phyloP scores from a whole-genome alignment of 2,329 filamentous ascomycete species.

The Teratosphaeria viscida region DNA sequence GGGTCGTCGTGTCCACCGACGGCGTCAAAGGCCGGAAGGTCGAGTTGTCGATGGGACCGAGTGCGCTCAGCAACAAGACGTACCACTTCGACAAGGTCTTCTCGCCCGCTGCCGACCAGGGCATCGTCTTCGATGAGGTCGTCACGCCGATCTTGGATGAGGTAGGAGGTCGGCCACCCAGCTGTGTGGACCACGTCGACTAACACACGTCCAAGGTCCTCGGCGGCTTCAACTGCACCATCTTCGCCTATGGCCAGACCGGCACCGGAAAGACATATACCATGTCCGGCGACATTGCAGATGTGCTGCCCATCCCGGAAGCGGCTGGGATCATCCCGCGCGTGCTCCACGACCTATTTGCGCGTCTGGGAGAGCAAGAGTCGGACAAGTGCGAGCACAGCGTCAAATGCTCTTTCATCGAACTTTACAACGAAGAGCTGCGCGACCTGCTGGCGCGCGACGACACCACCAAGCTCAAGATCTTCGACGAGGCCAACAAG shows the following conservation, averaged over 20 bases:
- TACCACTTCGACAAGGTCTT: constrained; percentile 98
- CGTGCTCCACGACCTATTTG: constrained; percentile 76
- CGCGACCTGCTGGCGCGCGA: constrained; percentile 78
- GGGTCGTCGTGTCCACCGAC: constrained; percentile 78
- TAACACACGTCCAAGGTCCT: constrained; percentile 59
- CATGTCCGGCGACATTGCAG: constrained; percentile 95
- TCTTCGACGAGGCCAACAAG: constrained; percentile 81
- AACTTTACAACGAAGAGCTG: constrained; percentile 95
- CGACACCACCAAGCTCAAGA: constrained; percentile 79
- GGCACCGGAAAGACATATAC: constrained; percentile 98
- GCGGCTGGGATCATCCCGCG: constrained; percentile 91
- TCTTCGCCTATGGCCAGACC: constrained; percentile 96
- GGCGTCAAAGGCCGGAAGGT: constrained; percentile 78
- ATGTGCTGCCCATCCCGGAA: constrained; percentile 81
- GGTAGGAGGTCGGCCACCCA: constrained; percentile 40
- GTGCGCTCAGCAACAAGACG: constrained; percentile 85
- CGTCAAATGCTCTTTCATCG: constrained; percentile 97
- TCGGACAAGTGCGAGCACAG: constrained; percentile 63
- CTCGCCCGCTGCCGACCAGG: constrained; percentile 86
- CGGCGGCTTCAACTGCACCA: constrained; percentile 91
- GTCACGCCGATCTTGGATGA: constrained; percentile 88
- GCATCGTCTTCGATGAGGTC: constrained; percentile 89
- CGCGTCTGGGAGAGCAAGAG: constrained; percentile 62
- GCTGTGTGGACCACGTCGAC: too few relatives aligned
- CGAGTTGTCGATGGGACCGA: constrained; percentile 84